Evolutionary conservation across 2,329 filamentous ascomycete species (phyloP), one percentile per base, ranked within the genome.

Genomic region (Claviceps paspali): DNA sequence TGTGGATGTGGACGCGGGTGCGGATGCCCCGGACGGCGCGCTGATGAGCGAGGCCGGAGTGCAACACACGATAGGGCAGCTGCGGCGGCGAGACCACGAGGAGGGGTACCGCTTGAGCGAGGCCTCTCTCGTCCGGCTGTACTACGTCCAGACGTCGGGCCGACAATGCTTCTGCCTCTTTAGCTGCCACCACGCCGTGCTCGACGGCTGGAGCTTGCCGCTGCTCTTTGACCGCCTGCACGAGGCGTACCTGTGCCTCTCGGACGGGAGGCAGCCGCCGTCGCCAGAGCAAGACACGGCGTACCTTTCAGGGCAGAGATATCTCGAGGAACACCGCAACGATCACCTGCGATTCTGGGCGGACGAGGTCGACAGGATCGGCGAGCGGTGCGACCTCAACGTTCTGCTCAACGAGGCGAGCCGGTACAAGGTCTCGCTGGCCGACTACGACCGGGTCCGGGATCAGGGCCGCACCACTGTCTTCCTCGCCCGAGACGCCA

Each of bases 161-260:
- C 11, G 4, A 10, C 17, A 2, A 5, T 36, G 23, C 6, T 6
- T 11, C 7, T 29, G 34, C 27, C 3, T 36, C 11, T 36, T 36
- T 14, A 36, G 34, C 34, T 36, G 34, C 26, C 34, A 36, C 18
- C 34, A 36, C 26, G 15, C 34, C 12, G 26, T 36, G 15, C 26
- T 36, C 17, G 34, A 36, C n/a, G 34, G 34, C 18, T 36, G 34
- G 34, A 36, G 34, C 14, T 14, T 36, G 15, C 34, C 34, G 4
- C 12, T 36, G 26, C 34, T 36, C 26, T 36, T 36, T 23, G 34
- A 36, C 8, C 24, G 23, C 9, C 18, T 36, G 17, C 34, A 36
- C 27, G 34, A 36, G 7, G 15, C 34, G 8, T 36, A 36, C 23
- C 18, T 36, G 11, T 29, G 26, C 27, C 26, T 36, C 15, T n/a